Evolutionary conservation across 768 basidiomycete genomes (phyloP).

Genomic region (Suillus luteus): DNA sequence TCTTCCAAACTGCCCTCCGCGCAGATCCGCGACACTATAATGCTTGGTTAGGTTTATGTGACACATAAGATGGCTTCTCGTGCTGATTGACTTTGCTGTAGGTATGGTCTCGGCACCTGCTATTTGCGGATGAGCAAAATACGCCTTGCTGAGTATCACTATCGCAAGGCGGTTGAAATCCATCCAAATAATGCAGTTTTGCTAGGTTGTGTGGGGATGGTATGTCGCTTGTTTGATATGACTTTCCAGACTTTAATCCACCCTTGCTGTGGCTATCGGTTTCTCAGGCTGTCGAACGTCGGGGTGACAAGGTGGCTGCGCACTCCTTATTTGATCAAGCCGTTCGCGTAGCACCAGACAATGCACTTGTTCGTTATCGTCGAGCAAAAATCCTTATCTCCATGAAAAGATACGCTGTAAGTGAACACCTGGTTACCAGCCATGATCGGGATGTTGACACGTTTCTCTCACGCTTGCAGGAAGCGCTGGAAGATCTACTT

Average conservation of each 20-base stretch:
- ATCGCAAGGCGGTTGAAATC: conserved; percentile 87
- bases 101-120: conserved; percentile 99
- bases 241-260: conserved; percentile 20
- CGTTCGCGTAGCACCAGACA: conserved; percentile 76
- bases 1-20: conserved; percentile 90
- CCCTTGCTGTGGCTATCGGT: conserved; percentile 13
- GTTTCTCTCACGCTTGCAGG: conserved; percentile 47
- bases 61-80: conserved; percentile 1
- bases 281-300: conserved; percentile 83
- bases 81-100: conserved; percentile 41
- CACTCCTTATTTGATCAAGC: conserved; percentile 82
- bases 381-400: conserved; percentile 89
- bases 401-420: conserved; percentile 80
- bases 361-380: conserved; percentile 92
- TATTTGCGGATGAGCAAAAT: conserved; percentile 94
- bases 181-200: conserved; percentile 96
- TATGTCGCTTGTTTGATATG: conserved; percentile 46
- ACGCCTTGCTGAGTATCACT: conserved; percentile 94
- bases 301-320: conserved; percentile 75
- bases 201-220: conserved; percentile 94
- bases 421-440: conserved; percentile 35
- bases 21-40: conserved; percentile 95
- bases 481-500: conserved; percentile 81
- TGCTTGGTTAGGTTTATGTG: conserved; percentile 74
- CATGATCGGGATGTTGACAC: conserved; percentile 24